Percentiles rank a stretch among this genome's conserved stretches.
phyloP scores from a whole-genome alignment of 257 asterid species.

The Echites panduratus region DNA sequence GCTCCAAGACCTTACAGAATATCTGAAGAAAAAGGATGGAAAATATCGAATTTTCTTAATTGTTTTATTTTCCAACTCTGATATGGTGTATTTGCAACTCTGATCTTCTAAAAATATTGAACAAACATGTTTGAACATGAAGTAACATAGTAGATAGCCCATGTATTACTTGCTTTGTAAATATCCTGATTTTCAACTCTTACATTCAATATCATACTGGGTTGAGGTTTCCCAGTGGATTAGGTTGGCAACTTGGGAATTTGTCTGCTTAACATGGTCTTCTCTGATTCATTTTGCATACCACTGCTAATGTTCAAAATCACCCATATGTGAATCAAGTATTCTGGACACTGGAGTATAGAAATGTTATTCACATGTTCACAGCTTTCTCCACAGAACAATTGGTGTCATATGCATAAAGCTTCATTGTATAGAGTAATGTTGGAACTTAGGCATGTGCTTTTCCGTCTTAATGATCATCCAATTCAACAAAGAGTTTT shows the following conservation, averaged over 20 bases:
- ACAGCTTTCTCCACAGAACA: not conserved
- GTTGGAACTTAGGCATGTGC: not conserved
- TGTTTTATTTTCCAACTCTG: not conserved
- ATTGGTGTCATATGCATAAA: not conserved
- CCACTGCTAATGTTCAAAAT: not conserved
- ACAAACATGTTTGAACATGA: not conserved
- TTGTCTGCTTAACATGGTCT: not conserved
- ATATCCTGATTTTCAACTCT: not conserved
- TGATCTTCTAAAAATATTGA: not conserved
- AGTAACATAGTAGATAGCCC: not conserved
- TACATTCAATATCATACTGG: no score
- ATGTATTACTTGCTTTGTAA: not conserved
- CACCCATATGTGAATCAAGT: not conserved
- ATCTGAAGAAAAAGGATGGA: no score
- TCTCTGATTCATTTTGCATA: not conserved
- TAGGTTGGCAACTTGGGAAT: not conserved
- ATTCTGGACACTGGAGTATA: not conserved
- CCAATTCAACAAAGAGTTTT: constrained; percentile 50
- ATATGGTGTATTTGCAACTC: no score
- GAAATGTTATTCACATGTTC: not conserved
- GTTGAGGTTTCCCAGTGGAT: not conserved
- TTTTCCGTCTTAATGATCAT: constrained; percentile 26
- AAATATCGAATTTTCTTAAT: not conserved
- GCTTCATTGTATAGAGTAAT: not conserved
- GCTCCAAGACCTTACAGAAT: no score